phyloP scores from a whole-genome alignment of 2,329 filamentous ascomycete species.

The Neurospora sp. region DNA sequence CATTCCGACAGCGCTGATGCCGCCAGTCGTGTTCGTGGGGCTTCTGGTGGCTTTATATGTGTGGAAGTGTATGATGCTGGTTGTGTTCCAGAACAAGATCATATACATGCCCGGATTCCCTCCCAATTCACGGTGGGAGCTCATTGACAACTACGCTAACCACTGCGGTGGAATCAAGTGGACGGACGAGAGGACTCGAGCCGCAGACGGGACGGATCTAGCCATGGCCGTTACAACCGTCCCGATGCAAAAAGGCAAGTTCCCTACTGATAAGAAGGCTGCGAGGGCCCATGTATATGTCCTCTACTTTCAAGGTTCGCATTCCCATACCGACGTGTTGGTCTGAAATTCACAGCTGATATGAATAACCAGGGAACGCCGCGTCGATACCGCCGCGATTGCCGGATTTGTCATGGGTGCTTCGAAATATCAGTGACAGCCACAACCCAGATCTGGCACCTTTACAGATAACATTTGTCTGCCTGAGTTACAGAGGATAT shows the following conservation, averaged over 20 bases:
- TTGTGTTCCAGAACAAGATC: slow-evolving; percentile 71
- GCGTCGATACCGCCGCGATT: slow-evolving; percentile 47
- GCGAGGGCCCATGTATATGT: slow-evolving; percentile 36
- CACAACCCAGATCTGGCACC: slow-evolving; percentile 16
- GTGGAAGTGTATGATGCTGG: slow-evolving; percentile 62
- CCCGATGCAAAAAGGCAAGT: slow-evolving; percentile 11
- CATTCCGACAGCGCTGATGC: slow-evolving; percentile 39
- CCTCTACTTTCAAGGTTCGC: slow-evolving; percentile 45
- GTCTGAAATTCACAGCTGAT: slow-evolving; percentile 7
- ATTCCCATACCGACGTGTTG: neutral
- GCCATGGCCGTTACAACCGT: slow-evolving; percentile 46
- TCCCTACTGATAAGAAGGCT: slow-evolving; percentile 1
- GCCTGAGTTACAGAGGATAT: slow-evolving; percentile 59
- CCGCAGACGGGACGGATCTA: slow-evolving; percentile 56
- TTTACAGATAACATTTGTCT: slow-evolving; percentile 36
- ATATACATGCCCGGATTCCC: slow-evolving; percentile 72
- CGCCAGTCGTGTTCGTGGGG: slow-evolving; percentile 56
- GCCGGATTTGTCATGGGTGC: slow-evolving; percentile 43
- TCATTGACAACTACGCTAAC: slow-evolving; percentile 50
- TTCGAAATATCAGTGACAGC: slow-evolving; percentile 34
- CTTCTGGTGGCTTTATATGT: slow-evolving; percentile 55
- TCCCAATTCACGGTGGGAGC: slow-evolving; percentile 58
- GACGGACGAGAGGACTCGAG: slow-evolving; percentile 51
- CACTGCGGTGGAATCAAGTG: slow-evolving; percentile 54
- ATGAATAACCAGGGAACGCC: slow-evolving; percentile 40